Percentiles rank a stretch among this genome's conserved stretches.
Evolutionary conservation across 768 basidiomycete species (phyloP).

Genomic region (Podaxis rugospora): DNA sequence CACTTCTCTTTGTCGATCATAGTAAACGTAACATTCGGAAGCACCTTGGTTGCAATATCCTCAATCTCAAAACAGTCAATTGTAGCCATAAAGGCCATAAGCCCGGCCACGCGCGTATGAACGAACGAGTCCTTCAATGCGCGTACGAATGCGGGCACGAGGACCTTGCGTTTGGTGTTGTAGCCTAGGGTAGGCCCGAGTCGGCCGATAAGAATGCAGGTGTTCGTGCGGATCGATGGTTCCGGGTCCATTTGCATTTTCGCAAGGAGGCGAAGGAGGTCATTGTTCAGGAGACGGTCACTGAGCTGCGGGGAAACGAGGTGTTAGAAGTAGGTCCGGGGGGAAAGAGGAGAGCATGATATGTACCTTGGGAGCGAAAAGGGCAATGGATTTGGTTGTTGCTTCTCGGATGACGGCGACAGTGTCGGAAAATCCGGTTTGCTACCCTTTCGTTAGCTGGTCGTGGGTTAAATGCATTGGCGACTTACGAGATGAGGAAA

Average conservation of each 20-base stretch:
- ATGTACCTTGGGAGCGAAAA: slow-evolving; percentile 78
- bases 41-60: slow-evolving; percentile 85
- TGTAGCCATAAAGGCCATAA: slow-evolving; percentile 96
- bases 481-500: slow-evolving; percentile 85
- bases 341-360: background rate
- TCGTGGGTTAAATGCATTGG: background rate
- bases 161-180: slow-evolving; percentile 92
- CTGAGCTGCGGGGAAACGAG: slow-evolving; percentile 49
- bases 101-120: slow-evolving; percentile 87
- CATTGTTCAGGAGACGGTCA: slow-evolving; percentile 94
- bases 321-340: background rate
- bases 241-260: slow-evolving; percentile 92
- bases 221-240: slow-evolving; percentile 94
- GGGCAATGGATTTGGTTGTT: slow-evolving; percentile 82
- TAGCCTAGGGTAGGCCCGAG: slow-evolving; percentile 81
- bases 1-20: slow-evolving; percentile 94
- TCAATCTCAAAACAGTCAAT: slow-evolving; percentile 85
- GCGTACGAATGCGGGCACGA: slow-evolving; percentile 90
- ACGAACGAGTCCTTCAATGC: slow-evolving; percentile 90
- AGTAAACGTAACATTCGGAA: slow-evolving; percentile 77
- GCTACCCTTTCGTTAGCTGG: slow-evolving; percentile 38
- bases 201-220: slow-evolving; percentile 92
- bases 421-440: slow-evolving; percentile 94
- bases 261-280: slow-evolving; percentile 87
- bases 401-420: slow-evolving; percentile 93